Base-by-base conservation (phyloP, 192 early-diverging fungal genomes). In the Gorgonomyces haynaldii region DNA sequence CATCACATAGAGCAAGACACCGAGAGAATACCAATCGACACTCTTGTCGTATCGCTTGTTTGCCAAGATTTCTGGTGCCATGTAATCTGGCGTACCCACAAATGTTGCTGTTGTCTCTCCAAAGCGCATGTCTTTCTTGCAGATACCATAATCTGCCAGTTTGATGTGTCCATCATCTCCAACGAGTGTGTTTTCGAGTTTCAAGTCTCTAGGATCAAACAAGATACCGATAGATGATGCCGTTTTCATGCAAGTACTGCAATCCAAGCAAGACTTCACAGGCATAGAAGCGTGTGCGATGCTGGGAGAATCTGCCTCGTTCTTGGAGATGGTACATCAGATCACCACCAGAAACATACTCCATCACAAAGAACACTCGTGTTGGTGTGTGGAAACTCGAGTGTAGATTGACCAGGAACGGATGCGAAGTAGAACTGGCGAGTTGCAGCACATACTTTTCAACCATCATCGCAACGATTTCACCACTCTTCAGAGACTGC, bases 341-440 rank as follows among this genome's bases (percentile, higher is more conserved):
- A 59, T 97, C 94, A 38, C 94, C 94, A 49, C 94, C 94, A 20
- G 79, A 82, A 29, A 94, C 86, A 60, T 96, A 97, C 53, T 97
- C 94, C 88, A 94, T 95, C 4, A 95, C 92, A 64, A 97, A 96
- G 64, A 89, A 97, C 19, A 97, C 76, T 45, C 91, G 80, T 28
- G 81, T 81, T 32, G 84, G 78, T 1, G 86, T 88, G 62, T 95
- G 89, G 78, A 94, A 95, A 70, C 87, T 89, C n/a, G 89, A 93
- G 60, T 98, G 91, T 41, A 98, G 66, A 20, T 89, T 88, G 34
- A 96, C 81, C 37, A 97, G 63, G 79, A 92, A 97, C 19, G 94
- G 92, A 57, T 94, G 92, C 9, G 76, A 82, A 41, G 83, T 84
- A 45, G 78, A 66, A 59, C 85, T 82, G 50, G 91, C 92, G 8